A percentile compares a stretch with the other conserved stretches of the same genome.
phyloP scores from a whole-genome alignment of 805 yeast species.

The Saccharomycodes ludwigii region DNA sequence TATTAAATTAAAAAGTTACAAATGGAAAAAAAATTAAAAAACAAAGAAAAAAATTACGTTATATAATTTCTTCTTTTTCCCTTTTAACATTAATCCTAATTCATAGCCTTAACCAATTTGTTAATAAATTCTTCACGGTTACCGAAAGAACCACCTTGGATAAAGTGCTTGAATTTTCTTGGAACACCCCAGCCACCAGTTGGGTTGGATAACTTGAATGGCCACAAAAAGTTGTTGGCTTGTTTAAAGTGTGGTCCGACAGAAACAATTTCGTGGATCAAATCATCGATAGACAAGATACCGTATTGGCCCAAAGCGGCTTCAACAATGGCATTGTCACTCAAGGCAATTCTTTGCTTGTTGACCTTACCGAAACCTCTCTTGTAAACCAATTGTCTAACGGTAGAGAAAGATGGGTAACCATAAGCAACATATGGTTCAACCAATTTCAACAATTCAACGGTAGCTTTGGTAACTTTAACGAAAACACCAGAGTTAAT shows the following conservation, averaged over 20 bases:
- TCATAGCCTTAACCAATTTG: constrained; percentile 88
- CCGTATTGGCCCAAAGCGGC: constrained; percentile 85
- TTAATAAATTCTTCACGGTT: constrained; percentile 95
- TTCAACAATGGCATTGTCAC: constrained; percentile 83
- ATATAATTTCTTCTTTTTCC: no score
- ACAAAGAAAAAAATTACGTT: no score
- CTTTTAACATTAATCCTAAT: constrained; percentile 52
- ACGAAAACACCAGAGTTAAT: constrained; percentile 93
- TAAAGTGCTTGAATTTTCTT: constrained; percentile 94
- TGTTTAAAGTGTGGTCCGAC: constrained; percentile 98
- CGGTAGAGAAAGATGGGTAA: constrained; percentile 88
- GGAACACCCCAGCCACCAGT: constrained; percentile 95
- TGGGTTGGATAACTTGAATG: constrained; percentile 94
- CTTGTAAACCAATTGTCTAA: constrained; percentile 90
- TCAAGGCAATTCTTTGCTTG: constrained; percentile 87
- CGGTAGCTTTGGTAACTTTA: constrained; percentile 90
- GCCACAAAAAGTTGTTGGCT: constrained; percentile 97
- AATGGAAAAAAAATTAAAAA: no score
- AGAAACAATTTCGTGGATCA: constrained; percentile 90
- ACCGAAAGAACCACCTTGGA: constrained; percentile 98
- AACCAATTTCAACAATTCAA: constrained; percentile 83
- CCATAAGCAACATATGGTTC: constrained; percentile 97
- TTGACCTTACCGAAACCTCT: constrained; percentile 96
- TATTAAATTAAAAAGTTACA: no score
- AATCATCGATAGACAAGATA: constrained; percentile 82